Base-by-base conservation (phyloP, 371 early-diverging fungal genomes). In the Fennellomyces sp. region DNA sequence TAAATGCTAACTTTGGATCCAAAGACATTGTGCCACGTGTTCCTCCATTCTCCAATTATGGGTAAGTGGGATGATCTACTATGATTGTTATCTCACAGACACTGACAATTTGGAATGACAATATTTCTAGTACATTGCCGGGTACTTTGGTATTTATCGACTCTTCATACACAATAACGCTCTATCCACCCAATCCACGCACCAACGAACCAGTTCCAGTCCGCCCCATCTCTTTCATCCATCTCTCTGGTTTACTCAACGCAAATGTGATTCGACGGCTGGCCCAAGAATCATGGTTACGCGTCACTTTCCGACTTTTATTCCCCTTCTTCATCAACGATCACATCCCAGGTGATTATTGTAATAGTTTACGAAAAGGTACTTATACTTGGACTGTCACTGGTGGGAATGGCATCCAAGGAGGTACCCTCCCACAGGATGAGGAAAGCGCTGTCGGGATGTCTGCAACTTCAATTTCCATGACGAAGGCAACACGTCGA, bases 251-350 rank as follows among this genome's bases (percentile, higher is more conserved):
- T 53, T 49, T 83, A 3, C 41, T 85, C 39, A 85, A 85, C 48
- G 52, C 71, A 5, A 66, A 77, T 31, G 80, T 85, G 15, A 83
- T 83, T 28, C 71, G 74, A 53, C 68, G 86, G 27, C 64, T 82
- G 57, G 58, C 68, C 3, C 64, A 58, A 2, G 86, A 83, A 58
- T 78, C 80, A 0, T 74, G 75, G 68, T 58, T 83, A 2, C 80
- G 86, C 3, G 72, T 82, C 21, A 27, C 82, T 17, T 80, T 83
- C 33, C 77, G 86, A 15, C 66, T 82, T 25, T 31, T 82, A 0
- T 73, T 82, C 29, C 86, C 86, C 0, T 85, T 85, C 65, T 83
- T 83, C 51, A 38, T 85, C 42, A 85, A 85, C 25, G 86, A 85
- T 35, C 86, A 85, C 50, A 83, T 85, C 38, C 83, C 83, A 5